Conservation (phyloP, 2,329 filamentous ascomycete genomes). For the Ophiocordyceps robertsii region DNA sequence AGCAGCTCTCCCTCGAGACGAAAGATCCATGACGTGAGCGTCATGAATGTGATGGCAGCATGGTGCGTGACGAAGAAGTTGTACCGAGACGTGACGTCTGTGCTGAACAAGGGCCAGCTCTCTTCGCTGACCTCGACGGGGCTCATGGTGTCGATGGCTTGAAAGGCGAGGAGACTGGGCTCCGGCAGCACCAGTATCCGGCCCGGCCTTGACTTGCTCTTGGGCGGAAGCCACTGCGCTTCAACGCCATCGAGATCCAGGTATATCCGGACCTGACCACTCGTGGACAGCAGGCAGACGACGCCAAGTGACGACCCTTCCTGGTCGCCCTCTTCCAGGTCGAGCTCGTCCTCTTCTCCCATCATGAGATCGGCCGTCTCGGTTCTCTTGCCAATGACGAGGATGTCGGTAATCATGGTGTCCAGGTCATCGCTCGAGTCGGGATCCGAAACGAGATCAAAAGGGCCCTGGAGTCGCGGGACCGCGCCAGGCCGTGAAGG, state of each 20-base stretch:
- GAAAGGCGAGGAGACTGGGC: constrained; percentile 43
- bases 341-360: constrained; percentile 50
- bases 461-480: constrained; percentile 49
- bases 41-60: constrained; percentile 45
- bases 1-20: constrained; percentile 47
- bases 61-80: constrained; percentile 50
- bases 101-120: constrained; percentile 50
- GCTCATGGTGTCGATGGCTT: constrained; percentile 47
- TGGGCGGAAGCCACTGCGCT: constrained; percentile 52
- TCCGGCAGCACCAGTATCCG: constrained; percentile 23
- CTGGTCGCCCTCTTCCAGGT: constrained; percentile 40
- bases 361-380: constrained; percentile 47
- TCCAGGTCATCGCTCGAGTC: constrained; percentile 44
- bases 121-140: constrained; percentile 39
- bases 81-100: constrained; percentile 48
- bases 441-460: constrained; percentile 41
- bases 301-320: constrained; percentile 48
- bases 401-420: constrained; percentile 44
- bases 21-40: constrained; percentile 49
- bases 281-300: constrained; percentile 46
- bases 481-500: constrained; percentile 43
- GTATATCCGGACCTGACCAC: constrained; percentile 47
- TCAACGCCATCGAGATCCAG: constrained; percentile 49
- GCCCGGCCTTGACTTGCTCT: constrained; percentile 33
- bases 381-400: constrained; percentile 48